These are phyloP conservation scores for Fonsecaea erecta DNA, from an alignment of 2,329 filamentous ascomycete genomes.

Conservation along the genomic window DNA sequence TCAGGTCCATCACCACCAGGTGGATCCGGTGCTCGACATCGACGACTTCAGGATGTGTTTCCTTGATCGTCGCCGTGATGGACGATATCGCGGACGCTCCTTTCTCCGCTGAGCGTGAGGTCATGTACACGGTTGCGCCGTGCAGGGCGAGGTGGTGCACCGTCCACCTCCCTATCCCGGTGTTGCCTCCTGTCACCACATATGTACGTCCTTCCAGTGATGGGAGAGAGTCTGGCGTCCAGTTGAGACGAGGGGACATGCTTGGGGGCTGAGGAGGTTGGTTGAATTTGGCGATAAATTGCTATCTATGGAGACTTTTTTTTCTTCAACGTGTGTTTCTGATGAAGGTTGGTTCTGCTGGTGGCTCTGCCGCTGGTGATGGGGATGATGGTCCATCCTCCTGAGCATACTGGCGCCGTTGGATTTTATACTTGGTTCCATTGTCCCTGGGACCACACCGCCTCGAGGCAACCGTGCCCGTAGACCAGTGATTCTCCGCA, in stretches of 20 bases:
- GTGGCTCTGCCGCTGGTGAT: background rate
- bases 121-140: conserved; percentile 48
- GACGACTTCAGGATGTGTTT: conserved; percentile 35
- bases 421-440: background rate
- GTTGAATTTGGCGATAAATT: too few species aligned
- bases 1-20: conserved; percentile 24
- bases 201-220: conserved; percentile 51
- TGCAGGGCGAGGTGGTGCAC: conserved; percentile 50
- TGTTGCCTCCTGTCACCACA: conserved; percentile 56
- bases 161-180: conserved; percentile 54
- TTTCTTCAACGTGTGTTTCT: background rate
- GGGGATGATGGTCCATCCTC: background rate
- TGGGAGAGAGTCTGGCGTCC: conserved; percentile 51
- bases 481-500: background rate
- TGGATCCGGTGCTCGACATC: conserved; percentile 25
- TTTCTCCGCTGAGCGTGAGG: conserved; percentile 45
- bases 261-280: conserved; percentile 20
- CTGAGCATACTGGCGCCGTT: background rate
- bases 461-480: background rate
- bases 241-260: conserved; percentile 24
- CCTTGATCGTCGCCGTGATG: conserved; percentile 43
- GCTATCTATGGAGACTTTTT: too few species aligned
- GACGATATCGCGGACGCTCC: conserved; percentile 42
- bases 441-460: background rate
- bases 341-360: background rate